phyloP scores from a whole-genome alignment of 1,284 basidiomycete genomes.

The Austroboletus niveus region DNA sequence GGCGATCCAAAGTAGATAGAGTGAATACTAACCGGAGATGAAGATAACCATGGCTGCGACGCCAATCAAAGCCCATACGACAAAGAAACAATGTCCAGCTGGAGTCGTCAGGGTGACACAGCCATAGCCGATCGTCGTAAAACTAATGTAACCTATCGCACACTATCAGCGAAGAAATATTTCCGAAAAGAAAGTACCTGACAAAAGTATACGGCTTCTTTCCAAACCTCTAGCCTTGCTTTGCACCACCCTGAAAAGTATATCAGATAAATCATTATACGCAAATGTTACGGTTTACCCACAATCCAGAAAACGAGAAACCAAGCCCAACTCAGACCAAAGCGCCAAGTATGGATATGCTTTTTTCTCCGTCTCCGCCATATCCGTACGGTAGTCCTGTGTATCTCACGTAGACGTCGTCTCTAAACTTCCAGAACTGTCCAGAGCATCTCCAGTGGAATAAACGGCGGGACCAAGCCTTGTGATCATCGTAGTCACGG shows the following conservation, averaged over 20 bases:
- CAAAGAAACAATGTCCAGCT: constrained; percentile 74
- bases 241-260: constrained; percentile 45
- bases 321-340: constrained; percentile 40
- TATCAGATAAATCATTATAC: background rate
- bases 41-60: constrained; percentile 75
- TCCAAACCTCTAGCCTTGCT: constrained; percentile 45
- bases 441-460: background rate
- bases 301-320: constrained; percentile 63
- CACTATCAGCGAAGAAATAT: constrained; percentile 4
- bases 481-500: constrained; percentile 49
- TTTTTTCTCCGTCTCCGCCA: constrained; percentile 38
- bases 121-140: constrained; percentile 72
- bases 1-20: background rate
- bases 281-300: constrained; percentile 12
- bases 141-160: constrained; percentile 52
- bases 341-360: constrained; percentile 40
- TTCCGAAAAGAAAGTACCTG: constrained; percentile 23
- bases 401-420: constrained; percentile 6
- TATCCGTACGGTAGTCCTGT: constrained; percentile 16
- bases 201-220: constrained; percentile 69
- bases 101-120: constrained; percentile 61
- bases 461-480: constrained; percentile 41
- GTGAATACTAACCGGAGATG: constrained; percentile 51
- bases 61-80: constrained; percentile 78
- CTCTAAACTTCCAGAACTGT: constrained; percentile 15